Base-by-base conservation (phyloP, 202 grass and related monocot genomes). In the Alloteropsis angusta region DNA sequence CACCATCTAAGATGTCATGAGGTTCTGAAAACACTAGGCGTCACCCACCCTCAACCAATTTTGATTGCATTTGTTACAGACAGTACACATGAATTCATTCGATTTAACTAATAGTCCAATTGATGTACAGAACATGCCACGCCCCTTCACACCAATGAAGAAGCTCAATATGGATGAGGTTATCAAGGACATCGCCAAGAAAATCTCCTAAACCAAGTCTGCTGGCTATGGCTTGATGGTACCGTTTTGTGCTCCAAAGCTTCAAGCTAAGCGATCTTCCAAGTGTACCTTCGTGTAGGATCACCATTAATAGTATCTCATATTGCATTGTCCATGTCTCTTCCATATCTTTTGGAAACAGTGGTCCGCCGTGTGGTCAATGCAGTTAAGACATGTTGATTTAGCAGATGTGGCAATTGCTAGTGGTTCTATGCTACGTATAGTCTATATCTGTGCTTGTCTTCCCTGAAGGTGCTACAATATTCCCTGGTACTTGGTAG, bases 161-260 rank as follows among this genome's bases (percentile, higher is more conserved):
- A 82, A 88, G 11, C 91, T 97, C 0, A 87, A 92, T 62, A 97
- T 97, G 94, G 85, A 97, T 63, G 60, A 88, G 67, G 84, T 97
- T 7, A 85, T 93, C 69, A 32, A 86, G 79, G 94, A 93, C 60
- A 90, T 93, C 6, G 78, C 75, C 37, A 92, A 93, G 54, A 90
- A 92, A 67, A 82, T 93, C 18, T 59, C 55, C 6, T 93, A 60
- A 90, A 42, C 49, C 52, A 38, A n/a, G 75, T 11, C 21, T 9
- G 28, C 28, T 52, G 39, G 30, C 49, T 6, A 13, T 81, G 14
- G 37, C 70, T 14, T 15, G 18, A 47, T 65, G 58, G 18, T 10
- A 35, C 25, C 45, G 25, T 82, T 46, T 57, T 86, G 65, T 69
- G 53, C 17, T 83, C 14, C 18, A 45, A 22, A 59, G 5, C 37